Conservation (phyloP, 2,329 filamentous ascomycete genomes). For the Parascedosporium putredinis region DNA sequence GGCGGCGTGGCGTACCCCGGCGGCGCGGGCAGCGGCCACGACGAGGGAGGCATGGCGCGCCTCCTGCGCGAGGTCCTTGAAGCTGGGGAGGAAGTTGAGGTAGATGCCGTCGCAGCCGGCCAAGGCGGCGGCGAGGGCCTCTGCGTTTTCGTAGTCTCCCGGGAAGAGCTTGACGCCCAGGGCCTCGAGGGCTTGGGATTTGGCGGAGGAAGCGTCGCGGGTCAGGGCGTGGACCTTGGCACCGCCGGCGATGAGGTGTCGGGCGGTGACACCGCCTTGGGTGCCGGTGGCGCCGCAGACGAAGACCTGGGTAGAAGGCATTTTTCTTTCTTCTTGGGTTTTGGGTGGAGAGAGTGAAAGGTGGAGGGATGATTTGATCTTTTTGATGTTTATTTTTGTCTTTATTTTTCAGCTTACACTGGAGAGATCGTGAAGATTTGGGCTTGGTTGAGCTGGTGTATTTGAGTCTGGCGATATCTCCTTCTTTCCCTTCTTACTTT, state of each 20-base stretch:
- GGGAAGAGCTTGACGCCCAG: constrained; percentile 32
- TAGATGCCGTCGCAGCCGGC: constrained; percentile 39
- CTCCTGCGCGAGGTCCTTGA: constrained; percentile 20
- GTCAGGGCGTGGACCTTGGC: constrained; percentile 38
- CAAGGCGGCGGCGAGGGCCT: constrained; percentile 29
- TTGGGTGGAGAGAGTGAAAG: no score
- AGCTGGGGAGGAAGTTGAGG: constrained; percentile 18
- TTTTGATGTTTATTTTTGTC: no score
- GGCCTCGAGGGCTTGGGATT: constrained; percentile 26
- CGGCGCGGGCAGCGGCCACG: constrained; percentile 25
- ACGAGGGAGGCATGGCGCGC: constrained; percentile 19
- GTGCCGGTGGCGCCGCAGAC: constrained; percentile 38
- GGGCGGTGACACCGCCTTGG: constrained; percentile 43
- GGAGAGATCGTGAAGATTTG: no score
- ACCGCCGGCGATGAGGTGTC: constrained; percentile 29
- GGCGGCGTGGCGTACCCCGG: constrained; percentile 26
- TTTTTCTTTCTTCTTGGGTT: no score
- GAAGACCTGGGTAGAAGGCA: constrained; percentile 20
- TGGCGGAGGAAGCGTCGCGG: constrained; percentile 29
- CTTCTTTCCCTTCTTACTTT: background rate
- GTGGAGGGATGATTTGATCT: background rate
- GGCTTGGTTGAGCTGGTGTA: background rate
- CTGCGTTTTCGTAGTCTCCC: constrained; percentile 32
- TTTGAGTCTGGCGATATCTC: background rate
- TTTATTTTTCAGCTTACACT: no score